These are phyloP conservation scores for Blastobotrys elegans DNA, from an alignment of 1,139 yeast genomes.

Conservation along the genomic window DNA sequence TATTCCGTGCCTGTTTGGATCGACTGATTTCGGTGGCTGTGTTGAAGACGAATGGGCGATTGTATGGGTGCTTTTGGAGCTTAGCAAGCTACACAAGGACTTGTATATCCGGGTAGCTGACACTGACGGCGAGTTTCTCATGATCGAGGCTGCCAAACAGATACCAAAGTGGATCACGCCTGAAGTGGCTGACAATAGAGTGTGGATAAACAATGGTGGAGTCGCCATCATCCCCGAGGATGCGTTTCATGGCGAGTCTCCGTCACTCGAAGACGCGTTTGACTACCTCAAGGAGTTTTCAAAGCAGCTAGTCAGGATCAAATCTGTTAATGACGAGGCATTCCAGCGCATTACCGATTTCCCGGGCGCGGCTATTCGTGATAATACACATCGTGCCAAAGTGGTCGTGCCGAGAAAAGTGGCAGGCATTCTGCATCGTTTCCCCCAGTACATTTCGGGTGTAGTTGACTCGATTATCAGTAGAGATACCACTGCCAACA, in stretches of 20 bases:
- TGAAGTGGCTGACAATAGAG: slow-evolving; percentile 39
- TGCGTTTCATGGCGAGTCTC: slow-evolving; percentile 12
- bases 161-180: slow-evolving; percentile 46
- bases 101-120: slow-evolving; percentile 48
- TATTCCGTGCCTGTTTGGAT: slow-evolving; percentile 40
- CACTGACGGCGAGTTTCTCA: slow-evolving; percentile 52
- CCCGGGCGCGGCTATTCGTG: slow-evolving; percentile 14
- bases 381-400: slow-evolving; percentile 18
- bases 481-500: background rate
- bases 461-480: slow-evolving; percentile 14
- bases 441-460: slow-evolving; percentile 19
- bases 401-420: slow-evolving; percentile 18
- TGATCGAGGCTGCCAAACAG: slow-evolving; percentile 45
- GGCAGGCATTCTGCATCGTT: slow-evolving; percentile 20
- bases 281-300: slow-evolving; percentile 9
- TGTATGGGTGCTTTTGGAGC: slow-evolving; percentile 38
- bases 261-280: slow-evolving; percentile 13
- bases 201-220: slow-evolving; percentile 29
- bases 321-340: slow-evolving; percentile 12
- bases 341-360: slow-evolving; percentile 10
- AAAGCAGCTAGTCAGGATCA: slow-evolving; percentile 6
- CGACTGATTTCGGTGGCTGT: slow-evolving; percentile 42
- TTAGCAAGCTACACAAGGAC: slow-evolving; percentile 35
- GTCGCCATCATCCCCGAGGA: slow-evolving; percentile 23
- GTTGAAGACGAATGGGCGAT: slow-evolving; percentile 46